Evolutionary conservation across 805 yeast genomes (phyloP).

Genomic region (Kurtzmaniella cleridarum): DNA sequence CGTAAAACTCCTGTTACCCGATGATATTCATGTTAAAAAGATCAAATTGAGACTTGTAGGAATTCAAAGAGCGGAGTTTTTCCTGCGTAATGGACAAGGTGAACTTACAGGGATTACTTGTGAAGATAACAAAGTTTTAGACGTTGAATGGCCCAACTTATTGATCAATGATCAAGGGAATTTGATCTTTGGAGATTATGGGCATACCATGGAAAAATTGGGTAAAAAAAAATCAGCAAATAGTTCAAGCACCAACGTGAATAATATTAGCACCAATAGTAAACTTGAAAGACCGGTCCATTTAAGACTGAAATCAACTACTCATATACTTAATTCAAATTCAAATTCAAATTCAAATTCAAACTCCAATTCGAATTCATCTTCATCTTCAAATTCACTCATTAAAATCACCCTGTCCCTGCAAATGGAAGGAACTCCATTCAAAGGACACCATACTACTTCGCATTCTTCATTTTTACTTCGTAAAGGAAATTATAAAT

Average conservation of each 20-base stretch:
- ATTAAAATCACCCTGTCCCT: slow-evolving; percentile 23
- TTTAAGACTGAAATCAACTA: too few relatives aligned
- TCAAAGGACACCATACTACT: slow-evolving; percentile 19
- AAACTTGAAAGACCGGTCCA: slow-evolving; percentile 7
- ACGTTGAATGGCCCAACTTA: slow-evolving; percentile 45
- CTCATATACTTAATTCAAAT: too few relatives aligned
- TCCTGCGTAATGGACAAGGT: slow-evolving; percentile 26
- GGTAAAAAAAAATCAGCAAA: slow-evolving; percentile 11
- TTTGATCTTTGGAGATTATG: slow-evolving; percentile 37
- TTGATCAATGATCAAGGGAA: slow-evolving; percentile 34
- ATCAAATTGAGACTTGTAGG: slow-evolving; percentile 39
- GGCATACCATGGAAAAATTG: slow-evolving; percentile 25
- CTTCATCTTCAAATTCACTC: slow-evolving; percentile 5
- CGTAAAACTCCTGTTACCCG: slow-evolving; percentile 41
- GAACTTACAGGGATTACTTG: slow-evolving; percentile 25
- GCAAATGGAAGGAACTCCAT: slow-evolving; percentile 43
- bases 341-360: too few relatives aligned
- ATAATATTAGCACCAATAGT: not conserved
- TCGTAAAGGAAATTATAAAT: slow-evolving; percentile 48
- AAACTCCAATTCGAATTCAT: not conserved
- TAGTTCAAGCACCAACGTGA: slow-evolving; percentile 5
- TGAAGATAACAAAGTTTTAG: slow-evolving; percentile 35
- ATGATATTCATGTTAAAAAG: slow-evolving; percentile 33
- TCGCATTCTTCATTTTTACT: slow-evolving; percentile 30
- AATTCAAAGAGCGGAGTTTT: slow-evolving; percentile 37